Percentiles rank a stretch among this genome's conserved stretches.
phyloP scores from a whole-genome alignment of 441 rosid genomes.

The Oxalis stricta region DNA sequence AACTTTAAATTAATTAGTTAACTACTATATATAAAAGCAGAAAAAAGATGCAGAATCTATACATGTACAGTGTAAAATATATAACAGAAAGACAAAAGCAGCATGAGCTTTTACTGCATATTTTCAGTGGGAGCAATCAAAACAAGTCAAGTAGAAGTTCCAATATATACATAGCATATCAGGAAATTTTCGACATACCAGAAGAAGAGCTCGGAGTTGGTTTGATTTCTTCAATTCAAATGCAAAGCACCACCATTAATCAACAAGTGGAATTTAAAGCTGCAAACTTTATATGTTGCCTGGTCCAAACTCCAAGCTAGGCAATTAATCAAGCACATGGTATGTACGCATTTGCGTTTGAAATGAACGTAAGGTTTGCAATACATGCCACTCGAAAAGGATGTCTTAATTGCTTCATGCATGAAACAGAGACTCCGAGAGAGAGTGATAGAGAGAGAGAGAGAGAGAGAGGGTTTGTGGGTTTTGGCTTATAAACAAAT shows the following conservation, averaged over 20 bases:
- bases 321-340: slow-evolving; percentile 1
- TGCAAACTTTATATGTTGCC: neutral
- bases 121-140: slow-evolving; percentile 22
- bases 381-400: neutral
- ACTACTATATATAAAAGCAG: neutral
- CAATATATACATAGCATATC: neutral
- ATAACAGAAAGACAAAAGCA: slow-evolving; percentile 7
- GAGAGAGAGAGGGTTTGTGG: neutral
- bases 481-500: slow-evolving; percentile 6
- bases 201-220: neutral
- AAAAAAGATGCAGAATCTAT: too few relatives aligned
- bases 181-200: slow-evolving; percentile 11
- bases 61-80: too few relatives aligned
- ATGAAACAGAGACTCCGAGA: neutral
- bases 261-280: slow-evolving; percentile 1
- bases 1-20: too few relatives aligned
- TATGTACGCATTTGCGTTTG: neutral
- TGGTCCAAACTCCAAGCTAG: neutral
- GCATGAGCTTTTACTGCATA: slow-evolving; percentile 11
- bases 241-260: slow-evolving; percentile 1
- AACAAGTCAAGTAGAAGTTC: slow-evolving; percentile 14
- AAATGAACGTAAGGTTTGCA: neutral
- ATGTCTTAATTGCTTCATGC: slow-evolving; percentile 13
- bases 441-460: neutral
- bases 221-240: neutral